A percentile compares a stretch with the other conserved stretches of the same genome.
Conservation (phyloP, 495 filamentous ascomycete species). For the Penicillium longicatenatum region DNA sequence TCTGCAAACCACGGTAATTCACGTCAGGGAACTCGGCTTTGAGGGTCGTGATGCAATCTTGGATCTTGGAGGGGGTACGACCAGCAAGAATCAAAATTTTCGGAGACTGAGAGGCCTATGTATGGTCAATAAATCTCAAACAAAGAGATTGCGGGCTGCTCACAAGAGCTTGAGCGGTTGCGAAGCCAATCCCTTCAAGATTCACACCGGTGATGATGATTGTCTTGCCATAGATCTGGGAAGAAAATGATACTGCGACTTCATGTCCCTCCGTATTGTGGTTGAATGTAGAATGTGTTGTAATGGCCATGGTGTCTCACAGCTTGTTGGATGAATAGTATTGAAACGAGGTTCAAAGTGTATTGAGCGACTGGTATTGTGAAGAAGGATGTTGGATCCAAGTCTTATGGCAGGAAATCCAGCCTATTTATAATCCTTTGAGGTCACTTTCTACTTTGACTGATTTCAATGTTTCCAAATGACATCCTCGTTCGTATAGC, state of each 20-base stretch:
- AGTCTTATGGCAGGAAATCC: no score
- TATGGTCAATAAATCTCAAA: conserved; percentile 3
- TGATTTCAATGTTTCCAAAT: no score
- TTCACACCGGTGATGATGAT: conserved; percentile 48
- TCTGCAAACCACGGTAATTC: conserved; percentile 37
- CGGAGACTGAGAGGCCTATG: conserved; percentile 45
- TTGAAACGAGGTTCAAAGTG: no score
- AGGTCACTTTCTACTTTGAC: no score
- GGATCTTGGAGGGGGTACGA: conserved; percentile 38
- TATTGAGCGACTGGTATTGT: no score
- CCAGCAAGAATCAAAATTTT: conserved; percentile 42
- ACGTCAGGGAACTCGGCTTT: conserved; percentile 37
- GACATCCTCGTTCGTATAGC: no score
- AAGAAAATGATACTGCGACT: conserved; percentile 41
- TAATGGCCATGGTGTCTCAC: conserved; percentile 25
- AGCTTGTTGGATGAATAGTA: no score
- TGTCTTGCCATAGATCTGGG: conserved; percentile 38
- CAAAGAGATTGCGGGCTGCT: conserved; percentile 8
- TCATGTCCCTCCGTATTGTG: conserved; percentile 38
- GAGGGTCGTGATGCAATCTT: conserved; percentile 37
- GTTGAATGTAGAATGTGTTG: conserved; percentile 41
- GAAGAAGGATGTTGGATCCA: no score
- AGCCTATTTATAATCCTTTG: no score
- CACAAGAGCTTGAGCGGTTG: conserved; percentile 46
- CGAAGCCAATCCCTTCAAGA: conserved; percentile 40